Conservation (phyloP, 2,329 filamentous ascomycete genomes). For the Lithohypha guttulata region DNA sequence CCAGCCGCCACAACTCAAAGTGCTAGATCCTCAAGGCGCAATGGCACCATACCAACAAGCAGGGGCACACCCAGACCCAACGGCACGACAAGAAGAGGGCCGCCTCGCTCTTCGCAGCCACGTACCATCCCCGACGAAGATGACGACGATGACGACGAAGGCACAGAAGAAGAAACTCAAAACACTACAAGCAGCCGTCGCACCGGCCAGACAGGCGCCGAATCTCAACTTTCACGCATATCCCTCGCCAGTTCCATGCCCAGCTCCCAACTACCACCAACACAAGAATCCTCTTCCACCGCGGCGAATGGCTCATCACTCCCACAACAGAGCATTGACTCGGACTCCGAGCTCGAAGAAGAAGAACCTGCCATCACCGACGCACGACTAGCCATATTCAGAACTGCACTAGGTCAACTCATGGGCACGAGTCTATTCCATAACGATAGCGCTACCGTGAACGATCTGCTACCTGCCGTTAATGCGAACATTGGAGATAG, state of each 20-base stretch:
- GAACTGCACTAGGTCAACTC: constrained; percentile 68
- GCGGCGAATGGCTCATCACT: constrained; percentile 25
- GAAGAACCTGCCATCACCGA: constrained; percentile 58
- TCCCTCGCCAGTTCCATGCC: constrained; percentile 74
- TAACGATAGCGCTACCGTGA: constrained; percentile 70
- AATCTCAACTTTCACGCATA: constrained; percentile 27
- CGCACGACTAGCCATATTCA: constrained; percentile 63
- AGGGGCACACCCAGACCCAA: neutral
- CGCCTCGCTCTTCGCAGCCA: neutral
- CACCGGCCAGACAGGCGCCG: constrained; percentile 28
- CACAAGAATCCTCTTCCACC: constrained; percentile 26
- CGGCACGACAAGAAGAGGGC: neutral
- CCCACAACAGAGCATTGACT: constrained; percentile 10
- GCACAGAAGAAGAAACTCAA: constrained; percentile 42
- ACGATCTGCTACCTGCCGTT: constrained; percentile 64
- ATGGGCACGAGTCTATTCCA: constrained; percentile 75
- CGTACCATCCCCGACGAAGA: constrained; percentile 26
- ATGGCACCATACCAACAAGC: constrained; percentile 27
- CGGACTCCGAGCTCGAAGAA: constrained; percentile 24
- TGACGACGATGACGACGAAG: constrained; percentile 43
- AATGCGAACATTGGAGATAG: constrained; percentile 51
- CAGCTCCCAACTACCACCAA: constrained; percentile 56
- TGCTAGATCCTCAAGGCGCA: constrained; percentile 18
- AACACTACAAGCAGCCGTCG: constrained; percentile 30
- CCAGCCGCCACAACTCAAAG: constrained; percentile 19